Evolutionary conservation across 2,329 filamentous ascomycete genomes (phyloP), one percentile per base, ranked within the genome.

Genomic region (Talaromyces sp.): DNA sequence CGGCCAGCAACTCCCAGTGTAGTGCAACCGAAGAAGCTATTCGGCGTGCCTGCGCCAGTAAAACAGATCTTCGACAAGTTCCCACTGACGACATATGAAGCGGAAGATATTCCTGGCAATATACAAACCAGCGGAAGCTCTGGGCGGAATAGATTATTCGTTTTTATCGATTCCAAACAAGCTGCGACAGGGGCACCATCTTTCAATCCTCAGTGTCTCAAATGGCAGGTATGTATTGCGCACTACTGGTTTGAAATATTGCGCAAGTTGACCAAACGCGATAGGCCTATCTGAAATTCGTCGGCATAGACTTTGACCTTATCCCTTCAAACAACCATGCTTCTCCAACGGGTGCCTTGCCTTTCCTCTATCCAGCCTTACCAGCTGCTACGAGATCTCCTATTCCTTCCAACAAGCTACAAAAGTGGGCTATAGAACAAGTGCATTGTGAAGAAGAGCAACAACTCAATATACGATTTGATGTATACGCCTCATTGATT

Each of bases 201-300:
- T 69, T 96, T 90, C 80, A 98, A 98, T 75, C 95, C 95, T 11
- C 87, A 89, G 66, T 99, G 95, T 81, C 83, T 98, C 73, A 97
- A 94, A 82, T 98, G 93, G 93, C 95, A 98, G 90, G 92, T 94
- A 72, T 70, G 87, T 47, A 22, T 31, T 19, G 52, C 19, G 6
- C 47, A 41, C 8, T 15, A 11, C 5, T 58, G n/a, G 10, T 15
- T 19, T 33, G 22, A n/a, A 11, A n/a, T 8, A 27, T 27, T 22
- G 11, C 17, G 11, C 41, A 19, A 17, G 27, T 52, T 9, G 45
- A 52, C 19, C 61, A 45, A 66, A 62, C n/a, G 25, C 6, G 2
- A 33, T 43, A 96, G 92, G 89, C 93, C 35, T 95, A 92, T 77
- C 84, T 99, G 67, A 91, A 87, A 71, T 91, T 97, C 71, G 85